Evolutionary conservation across 805 yeast genomes (phyloP), one percentile per base, ranked within the genome.

Genomic region (Hemisphaericaspora nanyangensis): DNA sequence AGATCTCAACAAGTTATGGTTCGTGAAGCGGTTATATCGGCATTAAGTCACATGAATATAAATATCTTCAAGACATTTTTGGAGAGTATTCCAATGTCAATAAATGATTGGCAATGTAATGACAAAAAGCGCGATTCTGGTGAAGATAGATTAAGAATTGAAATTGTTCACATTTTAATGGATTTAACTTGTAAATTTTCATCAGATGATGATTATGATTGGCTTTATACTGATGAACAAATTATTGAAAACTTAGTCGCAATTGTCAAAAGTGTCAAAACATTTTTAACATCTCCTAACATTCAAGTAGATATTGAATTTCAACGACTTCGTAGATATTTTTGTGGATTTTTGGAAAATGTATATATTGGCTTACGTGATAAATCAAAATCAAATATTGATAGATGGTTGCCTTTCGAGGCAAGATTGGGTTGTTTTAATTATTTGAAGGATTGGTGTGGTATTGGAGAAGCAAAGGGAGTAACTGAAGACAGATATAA

Each of bases 401-500:
- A 59, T 31, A 65, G 69, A 29, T 81, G 90, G 78, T 66, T 90
- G n/a, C 91, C 95, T 1, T 89, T 90, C 57, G 88, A 82, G 47
- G 91, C 89, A 2, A 69, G 96, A 38, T 79, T 85, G 22, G 83
- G 86, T 2, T 85, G 95, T 45, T 90, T 88, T 63, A 77, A 80
- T 33, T 83, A 77, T 51, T 65, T 93, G 40, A 90, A 85, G 48
- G 95, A 87, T 56, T 93, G 99, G 99, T 89, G 96, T 58, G 95
- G 95, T 0, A 79, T 78, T 59, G 97, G 98, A 2, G 81, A 77
- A 37, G 68, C 79, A 17, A 72, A 77, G 7, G 54, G 68, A 1
- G 53, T 80, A 2, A 76, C 88, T 2, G 79, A 78, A 22, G 84
- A 82, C 30, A 68, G 96, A 32, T 88, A 88, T 47, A 56, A 64